Conservation (phyloP, 106 monocot species). For the Iris macrosiphon region DNA sequence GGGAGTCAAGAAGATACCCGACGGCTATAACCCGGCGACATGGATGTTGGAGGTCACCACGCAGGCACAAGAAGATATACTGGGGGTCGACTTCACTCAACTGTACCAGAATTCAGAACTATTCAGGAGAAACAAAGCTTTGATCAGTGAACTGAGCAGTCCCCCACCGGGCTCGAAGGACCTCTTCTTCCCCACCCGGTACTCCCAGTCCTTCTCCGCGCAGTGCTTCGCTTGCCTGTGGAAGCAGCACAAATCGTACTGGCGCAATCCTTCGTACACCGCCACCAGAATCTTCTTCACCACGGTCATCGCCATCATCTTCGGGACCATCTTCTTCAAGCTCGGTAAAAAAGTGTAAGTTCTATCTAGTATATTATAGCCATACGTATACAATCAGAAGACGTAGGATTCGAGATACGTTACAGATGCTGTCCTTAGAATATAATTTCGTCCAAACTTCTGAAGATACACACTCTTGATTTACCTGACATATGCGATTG, state of each 20-base stretch:
- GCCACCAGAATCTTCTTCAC: slow-evolving; percentile 25
- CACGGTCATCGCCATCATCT: slow-evolving; percentile 17
- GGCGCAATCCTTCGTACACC: slow-evolving; percentile 26
- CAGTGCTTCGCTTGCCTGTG: slow-evolving; percentile 22
- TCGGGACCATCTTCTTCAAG: slow-evolving; percentile 25
- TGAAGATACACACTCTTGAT: too few species aligned
- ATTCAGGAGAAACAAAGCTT: slow-evolving; percentile 30
- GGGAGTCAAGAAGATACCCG: slow-evolving; percentile 52
- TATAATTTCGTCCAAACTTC: too few species aligned
- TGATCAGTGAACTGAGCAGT: slow-evolving; percentile 19
- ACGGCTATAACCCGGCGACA: slow-evolving; percentile 61
- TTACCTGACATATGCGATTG: too few species aligned
- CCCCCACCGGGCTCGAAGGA: slow-evolving; percentile 19
- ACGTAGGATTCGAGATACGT: too few species aligned
- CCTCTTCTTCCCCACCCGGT: slow-evolving; percentile 20
- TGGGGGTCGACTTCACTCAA: slow-evolving; percentile 39
- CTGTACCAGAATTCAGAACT: slow-evolving; percentile 43
- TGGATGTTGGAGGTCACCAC: slow-evolving; percentile 64
- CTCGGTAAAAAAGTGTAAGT: slow-evolving; percentile 27
- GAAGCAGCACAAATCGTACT: slow-evolving; percentile 28
- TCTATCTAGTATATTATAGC: too few species aligned
- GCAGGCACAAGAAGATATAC: slow-evolving; percentile 33
- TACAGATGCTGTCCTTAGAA: too few species aligned
- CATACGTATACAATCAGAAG: too few species aligned
- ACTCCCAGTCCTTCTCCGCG: slow-evolving; percentile 15